Base-by-base conservation (phyloP, 1,284 basidiomycete genomes). In the Takashimella tepidaria region DNA sequence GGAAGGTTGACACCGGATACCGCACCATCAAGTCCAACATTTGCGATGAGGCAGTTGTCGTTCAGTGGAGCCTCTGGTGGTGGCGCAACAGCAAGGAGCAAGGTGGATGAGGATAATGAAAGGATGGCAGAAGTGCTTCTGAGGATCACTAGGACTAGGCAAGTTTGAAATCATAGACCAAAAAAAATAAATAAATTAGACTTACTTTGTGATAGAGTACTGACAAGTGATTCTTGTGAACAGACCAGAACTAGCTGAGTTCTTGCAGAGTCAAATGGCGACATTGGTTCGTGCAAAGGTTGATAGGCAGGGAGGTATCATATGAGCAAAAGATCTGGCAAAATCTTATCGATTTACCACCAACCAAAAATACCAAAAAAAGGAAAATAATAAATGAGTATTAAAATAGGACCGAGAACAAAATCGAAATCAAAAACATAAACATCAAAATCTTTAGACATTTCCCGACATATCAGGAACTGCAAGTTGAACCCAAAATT, bases 41-140 rank as follows among this genome's bases (percentile, higher is more conserved):
- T 50, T 11, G 54, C 54, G 10, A 57, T 61, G 55, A 40, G 47
- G 11, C 44, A 54, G 12, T 24, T 63, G 55, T 55, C 51, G 22
- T 19, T 64, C 5, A 37, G 31, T 16, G 31, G 31, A 8, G 31
- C 10, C 8, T n/a, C n/a, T n/a, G n/a, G n/a, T n/a, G 53, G 53
- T 41, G 51, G 52, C 4, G 48, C 20, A 24, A 27, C 1, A 24
- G 40, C 12, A 3, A 50, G 16, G 23, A 22, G 20, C 26, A 53
- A 54, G 5, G 47, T 50, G 8, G 60, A 62, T 26, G 61, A 65
- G 19, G 66, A 69, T 46, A 61, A 65, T 20, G 69, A 69, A 46
- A 59, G 68, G 42, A 67, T 69, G 60, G 74, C 74, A 1, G 73
- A 76, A 56, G 60, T 74, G 5, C 51, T 76, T 19, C 56, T 76